These are phyloP conservation scores for Geranomyces michiganensis DNA, from an alignment of 192 early-diverging fungal species.

Conservation along the genomic window DNA sequence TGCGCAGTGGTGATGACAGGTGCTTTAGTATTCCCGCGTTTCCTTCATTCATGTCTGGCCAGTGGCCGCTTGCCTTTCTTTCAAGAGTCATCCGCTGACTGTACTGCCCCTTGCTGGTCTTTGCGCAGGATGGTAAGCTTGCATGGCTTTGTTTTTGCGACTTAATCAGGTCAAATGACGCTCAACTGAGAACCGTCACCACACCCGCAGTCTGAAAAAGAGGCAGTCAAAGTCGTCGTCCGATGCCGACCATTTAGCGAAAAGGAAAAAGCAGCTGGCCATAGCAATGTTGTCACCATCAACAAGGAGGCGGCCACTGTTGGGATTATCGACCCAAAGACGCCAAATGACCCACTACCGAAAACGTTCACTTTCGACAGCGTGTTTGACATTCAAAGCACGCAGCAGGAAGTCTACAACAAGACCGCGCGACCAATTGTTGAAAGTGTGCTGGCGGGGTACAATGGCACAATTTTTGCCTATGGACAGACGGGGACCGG, in stretches of 20 bases:
- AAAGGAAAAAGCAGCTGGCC: constrained; percentile 53
- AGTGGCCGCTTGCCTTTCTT: too few relatives aligned
- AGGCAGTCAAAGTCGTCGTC: constrained; percentile 49
- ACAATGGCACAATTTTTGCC: constrained; percentile 68
- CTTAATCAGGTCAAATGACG: neutral
- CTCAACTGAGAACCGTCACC: too few relatives aligned
- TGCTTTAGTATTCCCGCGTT: too few relatives aligned
- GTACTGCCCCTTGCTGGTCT: too few relatives aligned
- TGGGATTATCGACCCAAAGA: constrained; percentile 51
- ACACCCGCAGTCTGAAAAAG: constrained; percentile 13
- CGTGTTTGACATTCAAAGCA: constrained; percentile 57
- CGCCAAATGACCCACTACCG: constrained; percentile 36
- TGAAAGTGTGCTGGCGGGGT: constrained; percentile 60
- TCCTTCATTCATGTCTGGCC: too few relatives aligned
- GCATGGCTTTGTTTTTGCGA: neutral
- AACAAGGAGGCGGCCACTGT: constrained; percentile 43
- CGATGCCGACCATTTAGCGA: constrained; percentile 65
- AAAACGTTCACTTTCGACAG: constrained; percentile 68
- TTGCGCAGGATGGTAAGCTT: too few relatives aligned
- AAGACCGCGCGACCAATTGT: constrained; percentile 60
- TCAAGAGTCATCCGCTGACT: too few relatives aligned
- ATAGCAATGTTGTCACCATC: constrained; percentile 52
- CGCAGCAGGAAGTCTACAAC: constrained; percentile 64
- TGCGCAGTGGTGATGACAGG: too few relatives aligned
- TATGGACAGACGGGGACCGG: constrained; percentile 49